Evolutionary conservation across 192 early-diverging fungal genomes (phyloP), one percentile per base, ranked within the genome.

Genomic region (Coemansia sp.): DNA sequence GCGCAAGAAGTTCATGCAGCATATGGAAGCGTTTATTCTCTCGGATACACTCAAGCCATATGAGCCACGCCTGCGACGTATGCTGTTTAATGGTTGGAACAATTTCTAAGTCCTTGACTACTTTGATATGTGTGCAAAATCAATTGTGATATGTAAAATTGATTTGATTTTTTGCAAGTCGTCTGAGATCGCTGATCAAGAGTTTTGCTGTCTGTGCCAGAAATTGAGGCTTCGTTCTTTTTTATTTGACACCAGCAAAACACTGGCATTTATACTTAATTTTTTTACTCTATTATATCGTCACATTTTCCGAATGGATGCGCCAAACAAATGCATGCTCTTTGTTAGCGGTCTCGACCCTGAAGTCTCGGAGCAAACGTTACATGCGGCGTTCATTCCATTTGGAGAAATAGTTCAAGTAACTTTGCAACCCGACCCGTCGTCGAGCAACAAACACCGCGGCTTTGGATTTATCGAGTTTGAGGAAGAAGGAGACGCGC

Each of bases 381-480:
- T 99, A 11, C 89, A 92, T 38, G 88, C 93, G 0, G 94, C 94
- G 0, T 98, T 99, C 77, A 86, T 98, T 42, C 95, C 97, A 0
- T 99, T 99, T 86, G 97, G 97, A 60, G 95, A 98, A 45, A 92
- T 99, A 68, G 87, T 92, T 12, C 87, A 89, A 56, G 87, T 98
- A 19, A 90, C 94, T 46, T 84, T 99, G 45, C 94, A 96, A 3
- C 83, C 86, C 10, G 94, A 97, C 81, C 86, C 89, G 12, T 85
- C 87, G 29, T 89, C 91, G n/a, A 84, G 90, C 38, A 89, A 89
- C 62, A 80, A 81, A 32, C 96, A 97, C 77, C 88, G 95, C 41
- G 98, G 98, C 10, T 98, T 98, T 75, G 96, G 91, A 12, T 98
- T 99, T 80, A 85, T 99, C 17, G 95, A 98, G 76, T 99, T 92